These are phyloP conservation scores for Cryptomeria japonica DNA, from an alignment of 75 land plant species.

Conservation along the genomic window DNA sequence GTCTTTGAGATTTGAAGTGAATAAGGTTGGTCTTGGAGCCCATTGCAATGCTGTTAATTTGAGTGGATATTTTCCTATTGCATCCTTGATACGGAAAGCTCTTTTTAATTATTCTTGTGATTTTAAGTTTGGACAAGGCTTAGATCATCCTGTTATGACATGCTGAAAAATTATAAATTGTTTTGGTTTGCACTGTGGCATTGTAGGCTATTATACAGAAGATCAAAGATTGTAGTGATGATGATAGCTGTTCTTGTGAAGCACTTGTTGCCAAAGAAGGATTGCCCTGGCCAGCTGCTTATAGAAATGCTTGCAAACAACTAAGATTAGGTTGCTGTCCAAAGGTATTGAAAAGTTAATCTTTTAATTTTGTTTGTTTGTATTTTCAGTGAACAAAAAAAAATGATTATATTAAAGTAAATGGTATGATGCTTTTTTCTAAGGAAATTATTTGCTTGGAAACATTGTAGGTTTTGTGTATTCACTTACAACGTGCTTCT, in stretches of 20 bases:
- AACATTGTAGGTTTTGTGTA: conserved; percentile 70
- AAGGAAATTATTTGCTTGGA: neutral
- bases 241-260: conserved; percentile 79
- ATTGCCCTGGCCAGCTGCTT: conserved; percentile 51
- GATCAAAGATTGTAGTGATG: conserved; percentile 47
- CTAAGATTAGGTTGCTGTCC: conserved; percentile 69
- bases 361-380: neutral
- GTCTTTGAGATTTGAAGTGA: conserved; percentile 15
- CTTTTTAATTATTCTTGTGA: neutral
- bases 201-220: conserved; percentile 41
- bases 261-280: conserved; percentile 32
- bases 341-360: conserved; percentile 45
- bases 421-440: neutral
- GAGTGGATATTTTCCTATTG: neutral
- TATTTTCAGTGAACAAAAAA: neutral
- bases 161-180: neutral
- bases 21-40: conserved; percentile 38
- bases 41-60: neutral
- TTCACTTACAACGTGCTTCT: conserved; percentile 75
- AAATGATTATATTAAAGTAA: neutral
- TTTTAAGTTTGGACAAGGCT: neutral
- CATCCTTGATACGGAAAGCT: neutral
- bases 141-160: neutral
- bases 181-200: neutral
- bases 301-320: conserved; percentile 59